These are phyloP conservation scores for Vaccinium darrowii DNA, from an alignment of 148 eudicot genomes.

Conservation along the genomic window DNA sequence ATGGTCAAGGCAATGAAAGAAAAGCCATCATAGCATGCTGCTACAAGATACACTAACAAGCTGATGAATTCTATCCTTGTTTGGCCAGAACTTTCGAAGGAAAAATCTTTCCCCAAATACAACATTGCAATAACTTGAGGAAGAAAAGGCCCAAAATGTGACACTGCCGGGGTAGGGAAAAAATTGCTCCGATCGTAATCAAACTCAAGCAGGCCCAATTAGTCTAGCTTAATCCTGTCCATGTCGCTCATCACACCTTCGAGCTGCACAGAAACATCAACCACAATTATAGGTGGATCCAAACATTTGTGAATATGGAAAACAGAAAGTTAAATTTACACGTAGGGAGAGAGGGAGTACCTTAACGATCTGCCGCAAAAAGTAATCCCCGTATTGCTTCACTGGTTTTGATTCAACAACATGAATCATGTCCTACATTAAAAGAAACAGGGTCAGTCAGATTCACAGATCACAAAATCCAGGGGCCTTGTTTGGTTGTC, in stretches of 20 bases:
- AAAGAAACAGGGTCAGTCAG: not conserved
- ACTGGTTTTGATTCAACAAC: constrained; percentile 70
- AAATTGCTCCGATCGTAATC: not conserved
- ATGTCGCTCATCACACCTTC: constrained; percentile 82
- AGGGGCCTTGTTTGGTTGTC: not conserved
- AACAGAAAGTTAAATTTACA: not conserved
- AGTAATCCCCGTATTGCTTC: constrained; percentile 85
- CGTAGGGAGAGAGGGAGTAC: constrained; percentile 27
- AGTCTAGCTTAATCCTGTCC: constrained; percentile 81
- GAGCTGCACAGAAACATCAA: constrained; percentile 50
- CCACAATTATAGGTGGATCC: not conserved
- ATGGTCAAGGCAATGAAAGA: not conserved
- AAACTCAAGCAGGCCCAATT: constrained; percentile 13
- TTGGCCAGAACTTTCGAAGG: not conserved
- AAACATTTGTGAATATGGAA: not conserved
- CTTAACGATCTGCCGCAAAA: constrained; percentile 89
- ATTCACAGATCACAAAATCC: not conserved
- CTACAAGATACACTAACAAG: not conserved
- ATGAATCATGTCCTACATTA: constrained; percentile 70
- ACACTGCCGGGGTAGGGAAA: not conserved
- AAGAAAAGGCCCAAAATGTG: not conserved
- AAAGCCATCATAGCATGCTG: not conserved
- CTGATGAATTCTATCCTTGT: not conserved
- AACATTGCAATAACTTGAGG: not conserved
- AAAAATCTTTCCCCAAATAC: not conserved